phyloP scores from a whole-genome alignment of 2,329 filamentous ascomycete species.

The Domatiomyces globalis region DNA sequence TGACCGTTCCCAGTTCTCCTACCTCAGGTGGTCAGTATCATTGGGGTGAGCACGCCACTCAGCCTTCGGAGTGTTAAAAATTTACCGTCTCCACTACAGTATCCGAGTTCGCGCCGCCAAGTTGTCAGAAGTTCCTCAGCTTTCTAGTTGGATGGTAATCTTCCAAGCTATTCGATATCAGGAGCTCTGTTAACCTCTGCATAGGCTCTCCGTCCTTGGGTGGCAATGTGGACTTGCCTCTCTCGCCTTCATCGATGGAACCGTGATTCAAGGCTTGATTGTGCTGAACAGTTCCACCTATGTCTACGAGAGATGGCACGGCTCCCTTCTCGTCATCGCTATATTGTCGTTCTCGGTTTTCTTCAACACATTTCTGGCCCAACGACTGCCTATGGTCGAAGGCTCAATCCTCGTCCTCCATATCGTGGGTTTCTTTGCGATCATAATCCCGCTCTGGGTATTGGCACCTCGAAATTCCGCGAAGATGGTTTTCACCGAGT shows the following conservation, averaged over 20 bases:
- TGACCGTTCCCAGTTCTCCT: background rate
- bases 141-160: constrained; percentile 24
- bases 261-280: constrained; percentile 26
- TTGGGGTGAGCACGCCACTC: constrained; percentile 18
- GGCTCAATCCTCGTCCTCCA: constrained; percentile 20
- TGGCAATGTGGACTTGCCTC: constrained; percentile 25
- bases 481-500: constrained; percentile 26
- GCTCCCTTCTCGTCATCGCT: constrained; percentile 19
- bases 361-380: constrained; percentile 17
- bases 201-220: constrained; percentile 25
- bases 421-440: constrained; percentile 27
- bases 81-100: constrained; percentile 6
- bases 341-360: constrained; percentile 15
- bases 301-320: constrained; percentile 19
- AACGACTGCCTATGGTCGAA: constrained; percentile 16
- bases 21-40: constrained; percentile 24
- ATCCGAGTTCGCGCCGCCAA: constrained; percentile 31
- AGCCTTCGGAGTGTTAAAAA: no score
- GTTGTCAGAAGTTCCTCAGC: constrained; percentile 30
- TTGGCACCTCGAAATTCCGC: constrained; percentile 26
- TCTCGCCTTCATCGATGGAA: constrained; percentile 24
- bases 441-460: constrained; percentile 30
- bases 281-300: constrained; percentile 19
- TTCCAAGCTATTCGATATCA: no score
- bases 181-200: constrained; percentile 35